phyloP scores from a whole-genome alignment of 192 early-diverging fungal species.

The Backusella macrospora region DNA sequence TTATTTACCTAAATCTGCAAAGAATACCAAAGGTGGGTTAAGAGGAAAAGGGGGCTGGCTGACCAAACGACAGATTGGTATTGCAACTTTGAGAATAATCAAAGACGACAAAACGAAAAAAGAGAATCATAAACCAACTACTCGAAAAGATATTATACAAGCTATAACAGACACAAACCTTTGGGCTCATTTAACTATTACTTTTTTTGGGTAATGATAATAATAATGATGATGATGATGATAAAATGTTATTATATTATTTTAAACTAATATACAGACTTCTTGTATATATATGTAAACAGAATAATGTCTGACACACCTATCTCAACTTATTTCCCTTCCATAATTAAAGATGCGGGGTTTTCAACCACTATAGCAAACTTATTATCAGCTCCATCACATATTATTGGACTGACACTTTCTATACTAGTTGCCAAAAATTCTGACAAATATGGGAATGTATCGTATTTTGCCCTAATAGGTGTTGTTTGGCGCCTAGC shows the following conservation, averaged over 20 bases:
- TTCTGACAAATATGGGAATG: conserved; percentile 22
- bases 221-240: neutral
- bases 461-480: conserved; percentile 20
- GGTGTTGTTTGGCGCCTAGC: conserved; percentile 22
- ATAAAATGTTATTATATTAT: neutral
- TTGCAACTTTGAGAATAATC: conserved; percentile 59
- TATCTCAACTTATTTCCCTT: conserved; percentile 20
- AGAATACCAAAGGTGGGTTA: conserved; percentile 28
- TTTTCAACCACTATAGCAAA: conserved; percentile 24
- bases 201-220: conserved; percentile 18
- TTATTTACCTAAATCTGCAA: conserved; percentile 53
- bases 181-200: conserved; percentile 25
- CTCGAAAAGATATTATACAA: conserved; percentile 2
- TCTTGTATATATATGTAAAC: neutral
- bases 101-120: conserved; percentile 58
- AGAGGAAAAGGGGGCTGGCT: conserved; percentile 44
- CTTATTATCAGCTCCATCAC: conserved; percentile 22
- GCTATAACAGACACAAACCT: conserved; percentile 21
- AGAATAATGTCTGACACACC: conserved; percentile 23
- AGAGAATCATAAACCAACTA: conserved; percentile 33
- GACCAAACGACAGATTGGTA: conserved; percentile 50
- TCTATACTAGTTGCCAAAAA: conserved; percentile 20
- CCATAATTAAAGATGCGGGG: conserved; percentile 22
- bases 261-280: neutral
- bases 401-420: conserved; percentile 14